Evolutionary conservation across 495 filamentous ascomycete species (phyloP).

Genomic region (Aspergillus olivimuriae): DNA sequence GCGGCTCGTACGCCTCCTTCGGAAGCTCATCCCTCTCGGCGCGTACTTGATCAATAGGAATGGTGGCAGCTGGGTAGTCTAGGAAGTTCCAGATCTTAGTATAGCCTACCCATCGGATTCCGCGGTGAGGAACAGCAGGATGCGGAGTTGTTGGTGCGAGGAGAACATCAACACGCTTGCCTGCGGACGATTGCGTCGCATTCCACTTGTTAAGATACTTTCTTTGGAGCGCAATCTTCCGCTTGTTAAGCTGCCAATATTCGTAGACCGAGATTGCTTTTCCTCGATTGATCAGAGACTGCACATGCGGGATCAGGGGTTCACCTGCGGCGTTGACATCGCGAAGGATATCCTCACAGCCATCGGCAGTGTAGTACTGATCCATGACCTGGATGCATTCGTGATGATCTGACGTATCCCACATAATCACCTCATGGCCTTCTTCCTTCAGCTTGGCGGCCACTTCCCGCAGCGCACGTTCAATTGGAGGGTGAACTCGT

Average conservation of each 20-base stretch:
- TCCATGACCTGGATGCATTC: slow-evolving; percentile 45
- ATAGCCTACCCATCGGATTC: slow-evolving; percentile 49
- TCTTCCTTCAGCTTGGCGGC: slow-evolving; percentile 25
- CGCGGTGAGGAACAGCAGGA: slow-evolving; percentile 41
- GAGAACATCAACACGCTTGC: slow-evolving; percentile 54
- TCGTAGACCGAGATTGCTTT: slow-evolving; percentile 47
- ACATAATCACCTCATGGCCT: slow-evolving; percentile 44
- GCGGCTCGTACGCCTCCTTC: slow-evolving; percentile 38
- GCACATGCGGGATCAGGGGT: slow-evolving; percentile 48
- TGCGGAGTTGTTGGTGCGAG: slow-evolving; percentile 48
- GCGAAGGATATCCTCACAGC: slow-evolving; percentile 48
- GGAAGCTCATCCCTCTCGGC: slow-evolving; percentile 40
- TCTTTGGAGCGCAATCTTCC: slow-evolving; percentile 46
- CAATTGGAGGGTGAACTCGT: slow-evolving; percentile 42
- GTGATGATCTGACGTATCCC: slow-evolving; percentile 37
- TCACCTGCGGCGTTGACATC: slow-evolving; percentile 43
- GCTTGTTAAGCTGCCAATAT: slow-evolving; percentile 52
- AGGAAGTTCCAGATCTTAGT: slow-evolving; percentile 66
- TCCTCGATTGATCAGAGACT: slow-evolving; percentile 38
- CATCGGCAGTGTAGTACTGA: slow-evolving; percentile 47
- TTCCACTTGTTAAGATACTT: slow-evolving; percentile 53
- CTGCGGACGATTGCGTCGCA: slow-evolving; percentile 35
- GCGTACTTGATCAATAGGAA: slow-evolving; percentile 49
- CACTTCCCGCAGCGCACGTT: slow-evolving; percentile 33
- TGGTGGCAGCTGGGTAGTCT: slow-evolving; percentile 53